Evolutionary conservation across 129 eudicot genomes (phyloP).

Genomic region (Flaveria robusta): DNA sequence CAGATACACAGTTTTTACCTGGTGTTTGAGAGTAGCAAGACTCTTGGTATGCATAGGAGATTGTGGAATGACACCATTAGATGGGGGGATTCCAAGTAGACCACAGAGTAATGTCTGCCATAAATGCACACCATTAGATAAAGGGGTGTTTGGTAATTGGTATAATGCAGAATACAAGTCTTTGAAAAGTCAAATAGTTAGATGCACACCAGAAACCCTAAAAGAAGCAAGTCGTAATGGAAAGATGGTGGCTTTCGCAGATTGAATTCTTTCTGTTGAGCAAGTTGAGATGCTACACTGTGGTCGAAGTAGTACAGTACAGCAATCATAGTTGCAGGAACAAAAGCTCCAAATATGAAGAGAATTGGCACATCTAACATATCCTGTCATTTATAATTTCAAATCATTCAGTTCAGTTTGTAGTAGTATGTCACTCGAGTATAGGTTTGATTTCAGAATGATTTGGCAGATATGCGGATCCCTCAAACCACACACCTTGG

Average conservation of each 20-base stretch:
- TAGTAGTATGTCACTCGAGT: neutral
- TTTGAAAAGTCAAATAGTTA: neutral
- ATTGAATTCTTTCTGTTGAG: constrained; percentile 96
- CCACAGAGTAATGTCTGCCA: constrained; percentile 88
- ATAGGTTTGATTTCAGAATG: neutral
- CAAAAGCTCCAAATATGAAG: constrained; percentile 86
- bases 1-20: constrained; percentile 40
- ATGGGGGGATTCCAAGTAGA: constrained; percentile 88
- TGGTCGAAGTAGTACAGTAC: constrained; percentile 97
- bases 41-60: constrained; percentile 99
- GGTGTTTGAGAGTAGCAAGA: constrained; percentile 96
- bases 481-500: neutral
- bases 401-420: constrained; percentile 3
- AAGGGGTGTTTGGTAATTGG: too few species aligned
- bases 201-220: constrained; percentile 74
- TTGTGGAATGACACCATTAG: constrained; percentile 98
- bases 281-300: constrained; percentile 96
- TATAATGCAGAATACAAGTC: neutral
- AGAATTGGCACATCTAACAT: constrained; percentile 85
- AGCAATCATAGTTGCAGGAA: constrained; percentile 98
- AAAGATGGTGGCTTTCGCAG: constrained; percentile 86
- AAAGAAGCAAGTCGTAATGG: constrained; percentile 90
- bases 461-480: neutral
- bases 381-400: constrained; percentile 53
- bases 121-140: too few species aligned